Base-by-base conservation (phyloP, 2,329 filamentous ascomycete species). In the Zalaria obscura region DNA sequence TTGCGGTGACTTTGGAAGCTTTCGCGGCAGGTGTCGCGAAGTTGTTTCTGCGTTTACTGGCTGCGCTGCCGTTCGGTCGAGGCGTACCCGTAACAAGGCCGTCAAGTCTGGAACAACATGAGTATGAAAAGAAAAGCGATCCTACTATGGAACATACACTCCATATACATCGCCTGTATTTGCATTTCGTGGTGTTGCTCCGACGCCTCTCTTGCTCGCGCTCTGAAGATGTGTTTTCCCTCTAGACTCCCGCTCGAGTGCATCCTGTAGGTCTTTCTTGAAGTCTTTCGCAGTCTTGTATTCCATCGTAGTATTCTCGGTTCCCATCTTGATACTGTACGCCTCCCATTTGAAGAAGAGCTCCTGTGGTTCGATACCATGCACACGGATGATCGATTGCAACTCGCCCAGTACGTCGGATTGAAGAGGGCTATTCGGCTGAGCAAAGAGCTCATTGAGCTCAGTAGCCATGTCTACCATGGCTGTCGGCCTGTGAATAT, bases 281-380 rank as follows among this genome's bases (percentile, higher is more conserved):
- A 98, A 82, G 42, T 78, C 76, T 35, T 81, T 75, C 36, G 84
- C 75, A 0, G 75, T 80, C 32, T 81, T 75, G 35, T 93, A 69
- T 38, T 81, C 76, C 46, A 84, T 65, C 45, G 72, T 78, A 47
- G 79, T 78, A 43, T 86, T 82, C 43, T 93, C 85, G 38, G 76
- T 67, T 25, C 88, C 85, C 79, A 96, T 87, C 63, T 89, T 93
- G 58, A 98, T 81, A 61, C 83, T 88, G 69, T 95, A 96, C 0
- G 87, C 89, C 62, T 98, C 91, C 91, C 91, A 98, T 71, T 96
- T 96, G 76, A 86, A 95, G 63, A 86, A 95, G 26, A 96, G 70
- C 58, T 96, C 91, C 59, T 96, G 80, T 29, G 79, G 72, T 10
- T 78, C 76, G 46, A 96, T 73, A 38, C 77, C 78, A 63, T 95